These are phyloP conservation scores for Penicillium waksmanii DNA, from an alignment of 495 filamentous ascomycete genomes.

Conservation along the genomic window DNA sequence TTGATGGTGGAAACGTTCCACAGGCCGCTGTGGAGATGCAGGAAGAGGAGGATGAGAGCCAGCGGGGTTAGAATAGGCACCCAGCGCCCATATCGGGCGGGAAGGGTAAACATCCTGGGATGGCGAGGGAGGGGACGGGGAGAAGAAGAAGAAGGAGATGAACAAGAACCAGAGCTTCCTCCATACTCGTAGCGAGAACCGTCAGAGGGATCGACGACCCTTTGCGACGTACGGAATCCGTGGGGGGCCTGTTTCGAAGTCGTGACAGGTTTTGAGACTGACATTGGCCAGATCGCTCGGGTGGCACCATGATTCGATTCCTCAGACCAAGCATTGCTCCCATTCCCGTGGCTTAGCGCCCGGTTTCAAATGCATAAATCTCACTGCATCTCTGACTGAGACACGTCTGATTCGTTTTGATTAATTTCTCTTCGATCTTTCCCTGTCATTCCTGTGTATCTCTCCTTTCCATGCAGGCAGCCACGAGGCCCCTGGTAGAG, in stretches of 20 bases:
- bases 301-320: slow-evolving; percentile 9
- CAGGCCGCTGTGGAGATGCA: slow-evolving; percentile 23
- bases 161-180: slow-evolving; percentile 9
- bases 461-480: slow-evolving; percentile 6
- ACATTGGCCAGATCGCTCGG: slow-evolving; percentile 18
- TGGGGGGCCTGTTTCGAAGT: slow-evolving; percentile 17
- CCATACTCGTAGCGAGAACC: slow-evolving; percentile 24
- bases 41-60: slow-evolving; percentile 19
- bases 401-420: neutral
- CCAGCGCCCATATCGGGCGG: slow-evolving; percentile 34
- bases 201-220: slow-evolving; percentile 2
- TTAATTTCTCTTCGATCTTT: neutral
- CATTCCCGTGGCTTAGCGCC: slow-evolving; percentile 2
- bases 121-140: neutral
- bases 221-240: neutral
- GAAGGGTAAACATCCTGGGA: slow-evolving; percentile 22
- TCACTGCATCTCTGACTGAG: neutral
- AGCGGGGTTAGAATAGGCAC: slow-evolving; percentile 21
- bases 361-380: neutral
- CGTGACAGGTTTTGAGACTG: slow-evolving; percentile 12
- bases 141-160: slow-evolving; percentile 4
- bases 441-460: neutral
- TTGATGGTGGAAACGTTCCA: slow-evolving; percentile 13
- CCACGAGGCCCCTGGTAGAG: slow-evolving; percentile 20
- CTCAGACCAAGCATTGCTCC: slow-evolving; percentile 1